Conservation (phyloP, 306 rosid species). For the Neltuma alba region DNA sequence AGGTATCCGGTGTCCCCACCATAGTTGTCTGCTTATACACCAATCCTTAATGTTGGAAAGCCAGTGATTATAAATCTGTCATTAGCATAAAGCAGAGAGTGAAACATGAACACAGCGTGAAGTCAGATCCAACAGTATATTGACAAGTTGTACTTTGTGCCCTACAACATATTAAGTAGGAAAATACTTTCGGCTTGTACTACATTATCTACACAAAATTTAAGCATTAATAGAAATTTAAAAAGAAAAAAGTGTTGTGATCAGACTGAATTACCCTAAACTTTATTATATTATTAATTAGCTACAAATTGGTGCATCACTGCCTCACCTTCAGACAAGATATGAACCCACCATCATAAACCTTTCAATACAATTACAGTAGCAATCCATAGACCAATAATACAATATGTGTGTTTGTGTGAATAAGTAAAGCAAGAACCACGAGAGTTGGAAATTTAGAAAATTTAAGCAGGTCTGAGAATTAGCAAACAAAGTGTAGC, state of each 20-base stretch:
- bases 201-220: neutral
- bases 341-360: neutral
- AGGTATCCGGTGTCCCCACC: constrained; percentile 99
- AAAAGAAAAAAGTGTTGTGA: neutral
- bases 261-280: neutral
- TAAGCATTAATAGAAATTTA: neutral
- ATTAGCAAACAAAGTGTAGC: neutral
- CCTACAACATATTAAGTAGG: neutral
- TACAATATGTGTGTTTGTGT: neutral
- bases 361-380: neutral
- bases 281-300: neutral
- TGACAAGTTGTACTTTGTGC: neutral
- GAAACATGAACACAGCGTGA: neutral
- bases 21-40: constrained; percentile 99
- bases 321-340: neutral
- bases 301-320: neutral
- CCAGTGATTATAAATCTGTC: constrained; percentile 97
- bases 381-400: neutral
- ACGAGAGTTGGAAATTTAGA: neutral
- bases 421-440: neutral
- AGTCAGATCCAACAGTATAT: neutral
- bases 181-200: neutral
- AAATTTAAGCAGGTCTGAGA: neutral
- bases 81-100: constrained; percentile 25
- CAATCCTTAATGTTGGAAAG: constrained; percentile 95